These are phyloP conservation scores for Ustilago trichophora DNA, from an alignment of 1,284 basidiomycete species.

Conservation along the genomic window DNA sequence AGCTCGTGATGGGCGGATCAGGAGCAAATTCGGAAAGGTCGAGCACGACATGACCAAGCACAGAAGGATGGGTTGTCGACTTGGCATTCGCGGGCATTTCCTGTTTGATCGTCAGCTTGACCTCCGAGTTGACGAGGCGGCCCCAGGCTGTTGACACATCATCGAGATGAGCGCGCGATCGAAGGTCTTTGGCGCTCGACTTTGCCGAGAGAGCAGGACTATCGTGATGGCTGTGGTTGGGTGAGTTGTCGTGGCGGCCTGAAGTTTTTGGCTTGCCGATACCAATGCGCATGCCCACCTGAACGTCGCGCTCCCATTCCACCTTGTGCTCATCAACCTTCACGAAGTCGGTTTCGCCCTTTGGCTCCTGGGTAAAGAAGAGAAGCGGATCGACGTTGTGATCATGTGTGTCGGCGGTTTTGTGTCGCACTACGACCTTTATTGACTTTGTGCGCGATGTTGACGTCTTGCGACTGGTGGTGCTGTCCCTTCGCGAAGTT, in stretches of 20 bases:
- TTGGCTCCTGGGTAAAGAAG: slow-evolving; percentile 47
- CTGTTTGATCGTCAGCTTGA: slow-evolving; percentile 53
- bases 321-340: slow-evolving; percentile 47
- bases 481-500: slow-evolving; percentile 23
- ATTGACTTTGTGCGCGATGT: slow-evolving; percentile 27
- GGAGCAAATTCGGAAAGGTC: slow-evolving; percentile 81
- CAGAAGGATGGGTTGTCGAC: slow-evolving; percentile 26
- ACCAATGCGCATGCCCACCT: slow-evolving; percentile 53
- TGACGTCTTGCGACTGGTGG: slow-evolving; percentile 34
- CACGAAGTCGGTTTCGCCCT: slow-evolving; percentile 42
- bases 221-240: slow-evolving; percentile 17
- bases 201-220: slow-evolving; percentile 35
- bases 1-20: slow-evolving; percentile 67
- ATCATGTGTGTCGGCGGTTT: slow-evolving; percentile 13
- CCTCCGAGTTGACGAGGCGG: slow-evolving; percentile 44
- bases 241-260: slow-evolving; percentile 10
- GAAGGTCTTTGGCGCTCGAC: slow-evolving; percentile 36
- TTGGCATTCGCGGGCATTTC: slow-evolving; percentile 35
- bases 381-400: slow-evolving; percentile 38
- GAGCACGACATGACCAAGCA: slow-evolving; percentile 75
- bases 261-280: slow-evolving; percentile 49
- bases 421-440: slow-evolving; percentile 16
- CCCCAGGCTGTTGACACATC: slow-evolving; percentile 48
- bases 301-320: slow-evolving; percentile 51
- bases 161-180: slow-evolving; percentile 20